phyloP scores from a whole-genome alignment of 148 eudicot species.

The Rhododendron mucronatum region DNA sequence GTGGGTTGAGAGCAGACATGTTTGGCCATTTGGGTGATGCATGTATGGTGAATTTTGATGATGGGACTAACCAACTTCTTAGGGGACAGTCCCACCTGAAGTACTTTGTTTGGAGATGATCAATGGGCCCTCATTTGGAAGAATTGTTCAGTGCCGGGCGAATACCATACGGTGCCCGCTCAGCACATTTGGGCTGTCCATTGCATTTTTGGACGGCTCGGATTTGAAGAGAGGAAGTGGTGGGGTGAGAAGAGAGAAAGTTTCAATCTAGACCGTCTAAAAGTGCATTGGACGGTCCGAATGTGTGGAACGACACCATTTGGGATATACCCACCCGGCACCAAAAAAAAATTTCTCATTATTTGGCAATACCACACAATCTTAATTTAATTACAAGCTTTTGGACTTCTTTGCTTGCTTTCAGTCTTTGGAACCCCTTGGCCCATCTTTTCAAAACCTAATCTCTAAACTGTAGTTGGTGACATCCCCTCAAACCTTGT shows the following conservation, averaged over 20 bases:
- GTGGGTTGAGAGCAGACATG: not conserved
- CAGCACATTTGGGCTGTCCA: no score
- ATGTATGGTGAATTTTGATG: not conserved
- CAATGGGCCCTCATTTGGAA: not conserved
- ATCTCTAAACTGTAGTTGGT: conserved; percentile 12
- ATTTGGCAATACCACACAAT: not conserved
- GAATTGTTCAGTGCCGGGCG: no score
- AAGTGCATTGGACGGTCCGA: no score
- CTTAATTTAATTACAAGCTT: not conserved
- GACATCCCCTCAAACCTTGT: not conserved
- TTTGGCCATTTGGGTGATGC: conserved; percentile 1
- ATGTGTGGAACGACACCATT: no score
- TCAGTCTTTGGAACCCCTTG: not conserved
- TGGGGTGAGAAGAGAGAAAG: no score
- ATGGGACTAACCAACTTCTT: conserved; percentile 11
- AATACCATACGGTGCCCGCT: no score
- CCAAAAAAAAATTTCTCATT: not conserved
- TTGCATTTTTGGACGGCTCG: no score
- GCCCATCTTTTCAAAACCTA: conserved; percentile 7
- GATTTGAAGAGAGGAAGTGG: no score
- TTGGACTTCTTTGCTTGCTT: not conserved
- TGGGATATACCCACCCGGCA: no score
- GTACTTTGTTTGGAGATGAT: not conserved
- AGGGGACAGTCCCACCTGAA: conserved; percentile 15
- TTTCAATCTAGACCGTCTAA: no score